Base-by-base conservation (phyloP, 129 eudicot species). In the Cynara cardunculus region DNA sequence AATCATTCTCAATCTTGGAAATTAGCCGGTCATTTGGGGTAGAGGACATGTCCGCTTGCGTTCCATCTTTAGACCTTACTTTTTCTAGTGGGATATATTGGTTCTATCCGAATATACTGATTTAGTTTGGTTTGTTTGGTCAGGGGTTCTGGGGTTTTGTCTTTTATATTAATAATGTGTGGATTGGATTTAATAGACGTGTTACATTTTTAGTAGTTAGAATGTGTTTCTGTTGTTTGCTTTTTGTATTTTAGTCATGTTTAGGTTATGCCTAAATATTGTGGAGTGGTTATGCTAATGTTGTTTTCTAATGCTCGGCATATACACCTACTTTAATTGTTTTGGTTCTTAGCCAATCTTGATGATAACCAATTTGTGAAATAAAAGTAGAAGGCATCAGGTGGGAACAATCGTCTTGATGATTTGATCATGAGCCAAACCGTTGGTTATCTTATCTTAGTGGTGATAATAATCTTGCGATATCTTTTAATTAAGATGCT, bases 221-320 rank as follows among this genome's bases (percentile, higher is more conserved):
- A 62, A 61, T 62, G 69, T 37, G 69, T 76, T 37, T 75, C 74
- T 64, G 61, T 49, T 73, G 61, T 49, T 74, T 66, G 70, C 69
- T 7, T 44, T 69, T 78, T 78, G 65, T 76, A 76, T 72, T 76
- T 75, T 82, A 69, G 77, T 76, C 14, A 41, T 34, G 80, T 67
- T 71, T 82, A 82, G 85, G 85, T 76, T 49, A 82, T 82, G 77
- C 81, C 81, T 53, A 82, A 72, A 24, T 62, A 64, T 73, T 80
- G 79, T 73, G 79, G 84, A 73, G 84, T 73, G 25, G 79, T 80
- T 64, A 72, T 64, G 74, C 73, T 73, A 80, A 73, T 35, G 34
- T 79, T 34, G 61, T 56, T 32, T 53, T 80, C 56, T 75, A 56
- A 24, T 80, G 59, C 72, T 80, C 49, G 67, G 76, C 78, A 80